Percentiles rank a stretch among this genome's conserved stretches.
Conservation (phyloP, 768 basidiomycete species). For the Collybia mongolica region DNA sequence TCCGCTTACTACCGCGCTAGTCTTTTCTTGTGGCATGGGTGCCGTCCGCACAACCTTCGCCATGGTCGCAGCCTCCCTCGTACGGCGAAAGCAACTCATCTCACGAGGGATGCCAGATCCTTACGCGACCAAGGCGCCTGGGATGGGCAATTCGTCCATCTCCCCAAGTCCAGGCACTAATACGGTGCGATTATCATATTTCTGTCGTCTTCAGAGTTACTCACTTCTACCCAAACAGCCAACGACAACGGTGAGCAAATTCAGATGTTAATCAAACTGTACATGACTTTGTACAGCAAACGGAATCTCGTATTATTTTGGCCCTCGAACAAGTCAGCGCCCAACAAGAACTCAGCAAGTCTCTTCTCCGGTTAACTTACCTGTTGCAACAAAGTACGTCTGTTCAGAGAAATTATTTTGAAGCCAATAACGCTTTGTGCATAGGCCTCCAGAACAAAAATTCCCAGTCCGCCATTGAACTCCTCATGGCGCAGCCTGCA, state of each 20-base stretch:
- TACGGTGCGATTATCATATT: slow-evolving; percentile 37
- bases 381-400: slow-evolving; percentile 74
- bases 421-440: slow-evolving; percentile 2
- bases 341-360: slow-evolving; percentile 77
- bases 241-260: slow-evolving; percentile 18
- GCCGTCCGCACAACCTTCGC: slow-evolving; percentile 95
- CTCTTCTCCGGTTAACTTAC: slow-evolving; percentile 75
- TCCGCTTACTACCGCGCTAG: slow-evolving; percentile 76
- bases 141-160: not conserved
- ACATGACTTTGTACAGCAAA: slow-evolving; percentile 30
- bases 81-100: slow-evolving; percentile 77
- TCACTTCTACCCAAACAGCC: slow-evolving; percentile 9
- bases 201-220: not conserved
- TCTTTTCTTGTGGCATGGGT: slow-evolving; percentile 97
- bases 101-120: slow-evolving; percentile 73
- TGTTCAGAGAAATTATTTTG: not conserved
- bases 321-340: slow-evolving; percentile 73
- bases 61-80: slow-evolving; percentile 90
- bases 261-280: not conserved
- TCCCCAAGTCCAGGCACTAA: slow-evolving; percentile 30
- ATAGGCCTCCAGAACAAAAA: slow-evolving; percentile 63
- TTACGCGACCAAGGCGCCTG: slow-evolving; percentile 47
- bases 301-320: slow-evolving; percentile 59
- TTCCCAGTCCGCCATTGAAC: slow-evolving; percentile 78
- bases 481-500: slow-evolving; percentile 77